Base-by-base conservation (phyloP, 371 early-diverging fungal species). In the Syncephalastrum sp. region DNA sequence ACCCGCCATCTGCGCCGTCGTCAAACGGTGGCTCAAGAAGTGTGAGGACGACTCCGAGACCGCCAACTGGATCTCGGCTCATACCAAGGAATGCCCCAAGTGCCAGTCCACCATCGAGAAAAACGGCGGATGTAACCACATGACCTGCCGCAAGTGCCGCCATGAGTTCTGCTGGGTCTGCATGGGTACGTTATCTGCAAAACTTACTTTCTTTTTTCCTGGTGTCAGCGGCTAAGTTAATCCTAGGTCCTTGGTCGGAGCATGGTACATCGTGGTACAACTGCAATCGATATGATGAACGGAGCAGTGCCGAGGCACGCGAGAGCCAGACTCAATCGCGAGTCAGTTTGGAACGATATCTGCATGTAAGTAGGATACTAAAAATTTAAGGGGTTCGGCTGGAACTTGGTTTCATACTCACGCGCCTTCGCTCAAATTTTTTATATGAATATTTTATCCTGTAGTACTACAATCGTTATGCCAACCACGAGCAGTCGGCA, bases 1-100 rank as follows among this genome's bases (percentile, higher is more conserved):
- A 65, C 99, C 99, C 3, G 89, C 88, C 56, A 82, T 91, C n/a
- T 99, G 99, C 73, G 59, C 58, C 2, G 70, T 97, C 24, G 94
- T 91, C 33, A 88, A 88, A 59, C 72, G 78, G 60, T 99, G 98
- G 98, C 56, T 93, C 44, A 91, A 95, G 60, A 97, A 98, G 73
- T 97, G 97, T 70, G 89, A 83, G 41, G 98, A 98, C 75, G 99
- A 98, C 67, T 95, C 96, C 15, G 98, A 97, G 65, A 98, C 98
- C 4, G 88, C 96, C 17, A 96, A 97, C 72, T 98, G 97, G 97
- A 92, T 97, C 55, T 87, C 90, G 23, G 94, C 94, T 25, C 89
- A 97, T 75, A 97, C 98, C 46, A 96, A 97, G 72, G 97, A 97
- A 72, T 98, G 99, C 68, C 82, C 91, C 19, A 91, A 92, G 60